Base-by-base conservation (phyloP, 176 grass and related monocot genomes). In the Aegilops bicornis region DNA sequence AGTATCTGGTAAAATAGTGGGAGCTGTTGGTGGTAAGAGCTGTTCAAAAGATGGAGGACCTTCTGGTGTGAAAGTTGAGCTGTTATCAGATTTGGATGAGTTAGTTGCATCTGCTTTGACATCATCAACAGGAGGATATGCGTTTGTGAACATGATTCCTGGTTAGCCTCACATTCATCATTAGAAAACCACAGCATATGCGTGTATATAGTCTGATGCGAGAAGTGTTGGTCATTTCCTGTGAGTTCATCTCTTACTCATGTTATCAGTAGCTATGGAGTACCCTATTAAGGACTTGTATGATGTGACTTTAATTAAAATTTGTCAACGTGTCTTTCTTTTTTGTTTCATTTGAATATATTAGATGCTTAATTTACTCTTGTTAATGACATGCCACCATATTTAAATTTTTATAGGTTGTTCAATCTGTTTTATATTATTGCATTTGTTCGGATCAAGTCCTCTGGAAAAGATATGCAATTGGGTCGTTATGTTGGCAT, bases 1-100 rank as follows among this genome's bases (percentile, higher is more conserved):
- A 82, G 84, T 99, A 87, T 92, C 94, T 3, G 94, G 97, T 73
- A 89, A 85, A 86, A 86, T 99, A 43, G 39, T 90, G 30, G 97
- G 94, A 33, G 85, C 92, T 75, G 87, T 91, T 75, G 97, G 90
- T 69, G 92, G 90, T 42, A 85, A 88, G 77, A 96, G 90, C 67
- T 99, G 94, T 79, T 79, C 90, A 45, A 96, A 94, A 63, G 33
- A 85, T 76, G 86, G 89, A 81, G 97, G 97, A n/a, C 97, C 97
- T 72, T 88, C 90, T 83, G 94, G 94, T 89, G 90, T 99, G 66
- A 96, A 89, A 96, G 90, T 99, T 40, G 92, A 99, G 25, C 85
- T 96, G 29, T 61, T 91, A 11, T 87, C 87, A 83, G 68, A 80
- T 9, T 88, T 89, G 23, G 94, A 92, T 88, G 94, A 99, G 56